Evolutionary conservation across 2,329 filamentous ascomycete genomes (phyloP).

Genomic region (Aplosporella prunicola): DNA sequence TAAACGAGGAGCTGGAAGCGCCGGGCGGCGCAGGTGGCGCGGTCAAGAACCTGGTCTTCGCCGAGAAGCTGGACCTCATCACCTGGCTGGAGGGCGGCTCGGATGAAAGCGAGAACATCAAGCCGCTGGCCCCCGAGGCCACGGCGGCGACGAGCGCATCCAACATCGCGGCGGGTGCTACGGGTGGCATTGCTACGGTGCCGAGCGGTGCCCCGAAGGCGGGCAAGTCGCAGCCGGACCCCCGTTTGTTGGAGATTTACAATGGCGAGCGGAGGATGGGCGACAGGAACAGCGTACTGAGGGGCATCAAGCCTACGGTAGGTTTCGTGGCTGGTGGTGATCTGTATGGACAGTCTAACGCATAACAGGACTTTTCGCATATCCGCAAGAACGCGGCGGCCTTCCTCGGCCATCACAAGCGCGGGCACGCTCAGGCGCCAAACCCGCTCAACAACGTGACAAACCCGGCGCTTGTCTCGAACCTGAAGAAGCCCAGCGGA

Average conservation of each 20-base stretch:
- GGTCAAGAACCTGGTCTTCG: constrained; percentile 83
- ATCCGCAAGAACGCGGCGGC: constrained; percentile 75
- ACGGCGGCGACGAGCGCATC: constrained; percentile 35
- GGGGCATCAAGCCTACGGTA: constrained; percentile 83
- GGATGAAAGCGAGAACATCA: constrained; percentile 78
- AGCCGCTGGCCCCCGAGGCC: constrained; percentile 60
- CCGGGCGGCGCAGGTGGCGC: constrained; percentile 50
- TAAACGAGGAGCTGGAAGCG: constrained; percentile 63
- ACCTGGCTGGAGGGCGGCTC: constrained; percentile 87
- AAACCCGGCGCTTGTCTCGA: constrained; percentile 29
- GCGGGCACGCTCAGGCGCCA: constrained; percentile 40
- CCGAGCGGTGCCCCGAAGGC: constrained; percentile 34
- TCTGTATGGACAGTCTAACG: constrained; percentile 7
- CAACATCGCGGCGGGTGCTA: constrained; percentile 42
- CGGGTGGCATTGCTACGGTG: constrained; percentile 33
- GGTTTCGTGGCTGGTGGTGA: constrained; percentile 22
- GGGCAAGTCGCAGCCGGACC: constrained; percentile 54
- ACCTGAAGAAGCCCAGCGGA: constrained; percentile 32
- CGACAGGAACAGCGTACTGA: constrained; percentile 78
- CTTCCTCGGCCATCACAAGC: constrained; percentile 51
- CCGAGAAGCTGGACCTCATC: constrained; percentile 82
- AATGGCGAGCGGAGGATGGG: constrained; percentile 84
- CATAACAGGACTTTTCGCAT: constrained; percentile 75
- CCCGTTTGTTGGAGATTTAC: constrained; percentile 78
- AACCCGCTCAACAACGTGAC: constrained; percentile 16